phyloP scores from a whole-genome alignment of 306 rosid species.

The Datisca glomerata region DNA sequence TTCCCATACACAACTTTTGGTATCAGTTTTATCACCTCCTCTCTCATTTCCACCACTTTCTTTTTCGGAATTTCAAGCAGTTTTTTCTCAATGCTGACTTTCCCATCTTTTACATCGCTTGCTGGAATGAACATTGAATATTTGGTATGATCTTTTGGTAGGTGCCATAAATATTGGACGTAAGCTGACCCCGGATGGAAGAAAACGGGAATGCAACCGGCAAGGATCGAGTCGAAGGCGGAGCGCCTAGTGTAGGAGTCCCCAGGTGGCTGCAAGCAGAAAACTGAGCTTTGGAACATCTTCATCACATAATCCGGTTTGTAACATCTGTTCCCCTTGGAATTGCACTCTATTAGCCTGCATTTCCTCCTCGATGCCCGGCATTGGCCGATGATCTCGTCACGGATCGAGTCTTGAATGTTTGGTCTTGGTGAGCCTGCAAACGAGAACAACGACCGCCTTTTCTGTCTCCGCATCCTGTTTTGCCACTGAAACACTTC shows the following conservation, averaged over 20 bases:
- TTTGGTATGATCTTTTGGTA: slow-evolving; percentile 20
- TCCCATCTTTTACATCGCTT: slow-evolving; percentile 12
- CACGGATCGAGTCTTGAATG: slow-evolving; percentile 21
- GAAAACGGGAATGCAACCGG: slow-evolving; percentile 42
- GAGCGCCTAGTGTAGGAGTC: slow-evolving; percentile 38
- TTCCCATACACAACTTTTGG: slow-evolving; percentile 26
- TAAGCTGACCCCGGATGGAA: slow-evolving; percentile 41
- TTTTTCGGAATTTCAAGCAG: slow-evolving; percentile 14
- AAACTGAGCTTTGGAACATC: slow-evolving; percentile 31
- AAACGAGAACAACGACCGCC: slow-evolving; percentile 27
- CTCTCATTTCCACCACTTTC: slow-evolving; percentile 23
- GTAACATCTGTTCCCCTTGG: slow-evolving; percentile 23
- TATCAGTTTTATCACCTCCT: slow-evolving; percentile 22
- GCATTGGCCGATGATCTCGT: slow-evolving; percentile 30
- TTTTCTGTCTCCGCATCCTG: slow-evolving; percentile 20
- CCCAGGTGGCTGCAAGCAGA: slow-evolving; percentile 43
- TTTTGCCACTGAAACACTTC: slow-evolving; percentile 30
- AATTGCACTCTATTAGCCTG: slow-evolving; percentile 20
- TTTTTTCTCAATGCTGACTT: slow-evolving; percentile 17
- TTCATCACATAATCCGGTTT: slow-evolving; percentile 29
- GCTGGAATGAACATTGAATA: slow-evolving; percentile 25
- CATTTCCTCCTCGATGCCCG: slow-evolving; percentile 21
- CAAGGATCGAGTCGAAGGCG: slow-evolving; percentile 31
- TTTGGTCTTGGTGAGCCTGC: slow-evolving; percentile 33
- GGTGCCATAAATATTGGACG: slow-evolving; percentile 32